A percentile compares a stretch with the other conserved stretches of the same genome.
phyloP scores from a whole-genome alignment of 1,284 basidiomycete species.

The Ceratobasidium theobromae region DNA sequence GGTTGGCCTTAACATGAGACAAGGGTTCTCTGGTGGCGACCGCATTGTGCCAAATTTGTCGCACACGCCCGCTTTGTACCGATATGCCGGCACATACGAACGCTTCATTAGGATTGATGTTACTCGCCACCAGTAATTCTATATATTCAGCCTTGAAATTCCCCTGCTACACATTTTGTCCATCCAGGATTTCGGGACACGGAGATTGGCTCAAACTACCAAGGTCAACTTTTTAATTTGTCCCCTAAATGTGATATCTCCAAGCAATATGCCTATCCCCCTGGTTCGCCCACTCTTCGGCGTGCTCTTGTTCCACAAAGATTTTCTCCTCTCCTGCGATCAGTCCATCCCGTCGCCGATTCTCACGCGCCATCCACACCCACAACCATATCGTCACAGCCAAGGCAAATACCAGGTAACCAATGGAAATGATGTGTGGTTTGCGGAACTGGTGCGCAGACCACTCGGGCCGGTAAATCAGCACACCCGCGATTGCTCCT shows the following conservation, averaged over 20 bases:
- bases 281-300: constrained; percentile 40
- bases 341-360: constrained; percentile 48
- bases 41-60: no score
- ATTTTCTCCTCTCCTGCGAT: constrained; percentile 1
- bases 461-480: constrained; percentile 56
- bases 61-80: no score
- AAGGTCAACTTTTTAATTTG: not conserved
- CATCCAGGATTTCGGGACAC: not conserved
- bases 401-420: constrained; percentile 57
- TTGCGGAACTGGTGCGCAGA: constrained; percentile 53
- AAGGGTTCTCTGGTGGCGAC: no score
- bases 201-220: not conserved
- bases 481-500: constrained; percentile 57
- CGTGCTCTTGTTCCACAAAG: constrained; percentile 3
- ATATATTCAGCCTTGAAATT: no score
- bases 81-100: no score
- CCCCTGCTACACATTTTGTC: no score
- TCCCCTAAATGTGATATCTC: constrained; percentile 44
- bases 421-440: constrained; percentile 62
- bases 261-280: constrained; percentile 47
- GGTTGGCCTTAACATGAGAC: no score
- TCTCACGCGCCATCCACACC: constrained; percentile 56
- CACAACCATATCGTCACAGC: constrained; percentile 53
- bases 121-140: no score
- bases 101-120: no score